Evolutionary conservation across 2,329 filamentous ascomycete genomes (phyloP), one percentile per base, ranked within the genome.

Genomic region (Alternaria triticimaculans): DNA sequence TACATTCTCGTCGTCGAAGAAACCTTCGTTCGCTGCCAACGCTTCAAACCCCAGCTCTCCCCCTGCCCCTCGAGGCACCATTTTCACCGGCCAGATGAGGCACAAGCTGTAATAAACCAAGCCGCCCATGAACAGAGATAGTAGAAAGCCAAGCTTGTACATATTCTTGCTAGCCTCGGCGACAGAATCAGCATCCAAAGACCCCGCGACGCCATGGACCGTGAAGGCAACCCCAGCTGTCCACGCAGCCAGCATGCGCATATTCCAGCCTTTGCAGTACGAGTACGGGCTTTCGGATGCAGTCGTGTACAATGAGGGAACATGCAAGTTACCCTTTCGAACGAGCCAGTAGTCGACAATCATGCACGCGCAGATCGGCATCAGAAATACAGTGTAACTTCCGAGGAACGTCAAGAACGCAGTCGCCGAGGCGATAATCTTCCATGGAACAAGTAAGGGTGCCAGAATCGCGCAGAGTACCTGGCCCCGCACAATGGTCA

Each of bases 351-450:
- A 69, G 50, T 71, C 68, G 14, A 69, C 48, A 23, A 71, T 65
- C 68, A 71, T 71, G 53, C 63, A 68, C 6, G 68, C 68, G 64
- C 64, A 67, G 23, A 71, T 71, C 5, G 68, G 68, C 68, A 71
- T 71, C 54, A 78, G 41, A 65, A 77, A 78, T 21, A 76, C 69
- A 21, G 66, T 72, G 45, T 71, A 70, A 2, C 59, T 66, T 37
- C 65, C 66, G 37, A 78, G 68, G 66, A 78, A 78, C 14, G 66
- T 76, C 14, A 76, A 66, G 26, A 76, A 70, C 2, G 64, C 65
- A 11, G 60, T 65, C 8, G 67, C 74, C 10, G 69, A 71, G 6
- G 63, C 55, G 30, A 76, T 63, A n/a, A 76, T 76, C 18, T 71
- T 76, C 76, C 75, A 78, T 0, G 71, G 72, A 15, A 58, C 63